Conservation (phyloP, 257 asterid species). For the Cruciata laevipes region DNA sequence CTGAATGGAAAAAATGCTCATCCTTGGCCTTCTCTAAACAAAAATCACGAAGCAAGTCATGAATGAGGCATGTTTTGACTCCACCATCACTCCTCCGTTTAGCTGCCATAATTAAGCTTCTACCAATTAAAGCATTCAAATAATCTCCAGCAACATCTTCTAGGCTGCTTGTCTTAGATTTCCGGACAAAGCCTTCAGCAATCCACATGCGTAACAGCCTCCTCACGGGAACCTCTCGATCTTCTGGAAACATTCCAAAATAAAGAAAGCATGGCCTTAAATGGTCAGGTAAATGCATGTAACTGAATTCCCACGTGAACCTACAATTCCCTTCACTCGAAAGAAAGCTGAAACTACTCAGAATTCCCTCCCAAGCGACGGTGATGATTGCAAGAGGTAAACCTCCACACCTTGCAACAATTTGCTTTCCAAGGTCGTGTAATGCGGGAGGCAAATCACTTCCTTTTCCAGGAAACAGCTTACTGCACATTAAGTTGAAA, state of each 20-base stretch:
- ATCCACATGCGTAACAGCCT: background rate
- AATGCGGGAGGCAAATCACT: background rate
- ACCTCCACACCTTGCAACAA: background rate
- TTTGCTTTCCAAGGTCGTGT: background rate
- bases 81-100: background rate
- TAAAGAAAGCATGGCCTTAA: background rate
- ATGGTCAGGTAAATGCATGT: slow-evolving; percentile 7
- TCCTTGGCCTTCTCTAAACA: background rate
- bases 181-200: background rate
- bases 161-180: background rate
- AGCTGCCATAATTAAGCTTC: background rate
- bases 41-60: background rate
- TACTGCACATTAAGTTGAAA: background rate
- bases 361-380: background rate
- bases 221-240: background rate
- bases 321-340: background rate
- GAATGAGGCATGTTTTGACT: background rate
- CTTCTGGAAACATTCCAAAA: slow-evolving; percentile 3
- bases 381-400: background rate
- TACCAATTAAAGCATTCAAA: background rate
- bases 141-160: background rate
- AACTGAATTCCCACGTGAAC: slow-evolving; percentile 1
- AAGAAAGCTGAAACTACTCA: background rate
- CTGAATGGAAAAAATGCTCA: background rate
- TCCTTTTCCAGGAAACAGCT: background rate